Evolutionary conservation across 108 stramenopile genomes (phyloP).

Genomic region (Chaetoceros muelleri): DNA sequence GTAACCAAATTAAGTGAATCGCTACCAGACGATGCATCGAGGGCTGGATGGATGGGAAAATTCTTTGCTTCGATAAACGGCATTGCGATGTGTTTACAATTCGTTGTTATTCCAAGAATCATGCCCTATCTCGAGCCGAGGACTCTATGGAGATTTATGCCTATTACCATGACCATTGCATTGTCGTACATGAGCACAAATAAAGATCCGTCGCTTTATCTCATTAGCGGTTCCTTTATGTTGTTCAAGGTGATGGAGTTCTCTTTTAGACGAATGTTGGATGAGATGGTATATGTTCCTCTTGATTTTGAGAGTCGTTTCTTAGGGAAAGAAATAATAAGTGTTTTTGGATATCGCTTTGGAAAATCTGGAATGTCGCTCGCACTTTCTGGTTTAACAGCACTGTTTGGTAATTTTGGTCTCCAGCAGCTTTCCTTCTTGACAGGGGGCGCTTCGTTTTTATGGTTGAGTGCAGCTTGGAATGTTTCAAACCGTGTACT

Average conservation of each 20-base stretch:
- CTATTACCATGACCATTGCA: constrained; percentile 33
- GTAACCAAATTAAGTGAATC: constrained; percentile 41
- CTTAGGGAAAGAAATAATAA: constrained; percentile 80
- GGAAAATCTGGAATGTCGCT: constrained; percentile 80
- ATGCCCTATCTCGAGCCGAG: constrained; percentile 49
- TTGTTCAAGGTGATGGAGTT: constrained; percentile 80
- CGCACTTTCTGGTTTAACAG: constrained; percentile 56
- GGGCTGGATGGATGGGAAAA: constrained; percentile 79
- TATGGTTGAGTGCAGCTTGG: constrained; percentile 61
- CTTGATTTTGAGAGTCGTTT: constrained; percentile 79
- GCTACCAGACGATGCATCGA: constrained; percentile 49
- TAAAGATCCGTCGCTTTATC: constrained; percentile 48
- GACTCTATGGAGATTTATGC: constrained; percentile 55
- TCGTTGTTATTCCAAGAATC: constrained; percentile 49
- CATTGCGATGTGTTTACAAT: constrained; percentile 59
- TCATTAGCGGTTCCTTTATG: constrained; percentile 50
- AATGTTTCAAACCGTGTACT: constrained; percentile 58
- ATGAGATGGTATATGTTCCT: constrained; percentile 84
- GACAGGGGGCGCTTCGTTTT: constrained; percentile 31
- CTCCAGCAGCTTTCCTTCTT: constrained; percentile 52
- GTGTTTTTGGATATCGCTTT: constrained; percentile 79
- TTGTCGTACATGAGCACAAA: constrained; percentile 24
- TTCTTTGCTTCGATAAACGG: constrained; percentile 69
- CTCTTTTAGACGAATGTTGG: constrained; percentile 72
- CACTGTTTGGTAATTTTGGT: constrained; percentile 38